phyloP scores from a whole-genome alignment of 1,139 yeast species.

The Yamadazyma spencermartinsiae region DNA sequence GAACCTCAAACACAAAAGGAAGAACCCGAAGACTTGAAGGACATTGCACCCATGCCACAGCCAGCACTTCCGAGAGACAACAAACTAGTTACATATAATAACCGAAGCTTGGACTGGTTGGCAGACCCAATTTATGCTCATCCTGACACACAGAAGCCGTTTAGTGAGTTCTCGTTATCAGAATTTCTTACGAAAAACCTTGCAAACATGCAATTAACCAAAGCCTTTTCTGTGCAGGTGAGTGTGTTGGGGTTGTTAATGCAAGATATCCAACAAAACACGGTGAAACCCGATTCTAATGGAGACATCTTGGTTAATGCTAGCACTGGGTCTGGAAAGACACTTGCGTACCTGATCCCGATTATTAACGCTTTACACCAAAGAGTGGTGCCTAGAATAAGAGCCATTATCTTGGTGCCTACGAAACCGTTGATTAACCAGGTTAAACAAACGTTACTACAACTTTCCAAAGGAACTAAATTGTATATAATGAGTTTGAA shows the following conservation, averaged over 20 bases:
- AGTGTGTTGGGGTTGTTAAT: constrained; percentile 62
- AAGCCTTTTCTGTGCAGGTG: constrained; percentile 80
- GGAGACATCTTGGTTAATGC: constrained; percentile 90
- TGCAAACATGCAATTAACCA: constrained; percentile 38
- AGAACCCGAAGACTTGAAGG: constrained; percentile 42
- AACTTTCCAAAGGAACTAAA: constrained; percentile 66
- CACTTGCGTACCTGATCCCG: constrained; percentile 86
- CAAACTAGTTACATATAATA: constrained; percentile 39
- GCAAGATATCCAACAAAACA: constrained; percentile 45
- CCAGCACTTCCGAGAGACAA: constrained; percentile 62
- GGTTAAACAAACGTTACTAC: constrained; percentile 65
- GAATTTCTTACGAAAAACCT: constrained; percentile 49
- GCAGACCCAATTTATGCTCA: constrained; percentile 59
- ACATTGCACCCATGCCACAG: constrained; percentile 81
- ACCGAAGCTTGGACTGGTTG: constrained; percentile 61
- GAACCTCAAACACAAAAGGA: constrained; percentile 16
- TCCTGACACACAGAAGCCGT: constrained; percentile 43
- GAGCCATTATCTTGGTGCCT: constrained; percentile 84
- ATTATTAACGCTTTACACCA: constrained; percentile 64
- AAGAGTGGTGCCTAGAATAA: constrained; percentile 68
- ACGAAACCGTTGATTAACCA: constrained; percentile 86
- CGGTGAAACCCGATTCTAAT: constrained; percentile 55
- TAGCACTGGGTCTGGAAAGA: constrained; percentile 95
- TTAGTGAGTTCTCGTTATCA: constrained; percentile 41
- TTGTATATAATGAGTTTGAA: constrained; percentile 60